These are phyloP conservation scores for Ploettnerulaceae sp. DNA, from an alignment of 2,329 filamentous ascomycete species.

Conservation along the genomic window DNA sequence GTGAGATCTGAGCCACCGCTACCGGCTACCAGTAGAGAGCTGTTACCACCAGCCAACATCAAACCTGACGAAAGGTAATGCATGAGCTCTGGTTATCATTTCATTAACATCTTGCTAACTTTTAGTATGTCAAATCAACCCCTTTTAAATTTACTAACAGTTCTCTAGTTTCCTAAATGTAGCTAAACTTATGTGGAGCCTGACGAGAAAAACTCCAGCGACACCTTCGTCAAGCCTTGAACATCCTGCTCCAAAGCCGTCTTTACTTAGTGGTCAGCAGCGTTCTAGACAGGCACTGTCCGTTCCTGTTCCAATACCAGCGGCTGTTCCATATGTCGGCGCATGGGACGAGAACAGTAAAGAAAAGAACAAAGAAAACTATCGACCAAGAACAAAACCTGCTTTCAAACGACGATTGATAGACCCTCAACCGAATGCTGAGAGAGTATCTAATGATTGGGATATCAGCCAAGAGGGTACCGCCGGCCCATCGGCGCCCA, in stretches of 20 bases:
- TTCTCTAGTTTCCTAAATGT: background rate
- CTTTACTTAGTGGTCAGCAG: background rate
- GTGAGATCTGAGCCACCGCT: slow-evolving; percentile 14
- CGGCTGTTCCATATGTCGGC: slow-evolving; percentile 12
- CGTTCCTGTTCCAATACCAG: background rate
- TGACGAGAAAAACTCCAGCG: slow-evolving; percentile 8
- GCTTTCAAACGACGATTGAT: slow-evolving; percentile 15
- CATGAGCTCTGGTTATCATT: too few relatives aligned
- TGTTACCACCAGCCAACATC: slow-evolving; percentile 20
- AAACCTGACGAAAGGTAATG: slow-evolving; percentile 14
- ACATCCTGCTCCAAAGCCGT: too few relatives aligned
- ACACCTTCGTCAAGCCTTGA: background rate
- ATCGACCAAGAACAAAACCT: slow-evolving; percentile 1
- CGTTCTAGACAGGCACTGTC: slow-evolving; percentile 3
- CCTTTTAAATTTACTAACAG: background rate
- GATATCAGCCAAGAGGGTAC: slow-evolving; percentile 16
- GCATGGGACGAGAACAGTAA: slow-evolving; percentile 10
- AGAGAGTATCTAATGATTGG: slow-evolving; percentile 16
- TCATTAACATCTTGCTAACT: too few relatives aligned
- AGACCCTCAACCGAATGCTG: slow-evolving; percentile 22
- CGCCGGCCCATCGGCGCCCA: slow-evolving; percentile 4
- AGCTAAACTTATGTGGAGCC: background rate
- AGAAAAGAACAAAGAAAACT: slow-evolving; percentile 33
- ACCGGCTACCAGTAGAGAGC: slow-evolving; percentile 5
- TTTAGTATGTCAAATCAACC: too few relatives aligned